Evolutionary conservation across 1,284 basidiomycete species (phyloP).

Genomic region (Tilletia caries): DNA sequence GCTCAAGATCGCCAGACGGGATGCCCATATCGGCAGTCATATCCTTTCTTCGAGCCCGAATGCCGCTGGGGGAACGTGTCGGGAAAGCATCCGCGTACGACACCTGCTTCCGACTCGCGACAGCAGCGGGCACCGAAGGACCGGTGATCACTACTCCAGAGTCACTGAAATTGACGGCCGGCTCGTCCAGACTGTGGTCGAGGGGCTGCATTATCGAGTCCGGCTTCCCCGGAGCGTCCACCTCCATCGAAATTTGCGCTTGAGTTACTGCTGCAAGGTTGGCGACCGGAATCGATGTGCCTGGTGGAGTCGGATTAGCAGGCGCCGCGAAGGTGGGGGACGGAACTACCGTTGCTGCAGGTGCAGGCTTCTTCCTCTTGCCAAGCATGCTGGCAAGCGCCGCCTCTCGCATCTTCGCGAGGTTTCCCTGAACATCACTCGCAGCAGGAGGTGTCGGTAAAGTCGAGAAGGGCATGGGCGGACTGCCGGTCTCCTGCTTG

Average conservation of each 20-base stretch:
- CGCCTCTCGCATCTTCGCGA: slow-evolving; percentile 4
- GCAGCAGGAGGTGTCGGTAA: neutral
- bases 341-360: too few relatives aligned
- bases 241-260: neutral
- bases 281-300: neutral
- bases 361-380: neutral
- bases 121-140: neutral
- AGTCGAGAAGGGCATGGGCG: too few relatives aligned
- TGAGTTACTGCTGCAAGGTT: neutral
- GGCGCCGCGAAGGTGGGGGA: too few relatives aligned
- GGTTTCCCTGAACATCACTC: neutral
- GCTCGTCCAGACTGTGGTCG: neutral
- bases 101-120: neutral
- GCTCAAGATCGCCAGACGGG: neutral
- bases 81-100: slow-evolving; percentile 11
- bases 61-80: neutral
- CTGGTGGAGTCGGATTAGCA: too few relatives aligned
- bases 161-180: neutral
- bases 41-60: neutral
- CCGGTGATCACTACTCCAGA: neutral
- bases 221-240: neutral
- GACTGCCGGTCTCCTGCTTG: too few relatives aligned
- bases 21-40: neutral
- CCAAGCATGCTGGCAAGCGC: slow-evolving; percentile 8
- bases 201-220: neutral